A percentile compares a stretch with the other conserved stretches of the same genome.
These are phyloP conservation scores for Didymella keratinophila DNA, from an alignment of 2,329 filamentous ascomycete genomes.

Conservation along the genomic window DNA sequence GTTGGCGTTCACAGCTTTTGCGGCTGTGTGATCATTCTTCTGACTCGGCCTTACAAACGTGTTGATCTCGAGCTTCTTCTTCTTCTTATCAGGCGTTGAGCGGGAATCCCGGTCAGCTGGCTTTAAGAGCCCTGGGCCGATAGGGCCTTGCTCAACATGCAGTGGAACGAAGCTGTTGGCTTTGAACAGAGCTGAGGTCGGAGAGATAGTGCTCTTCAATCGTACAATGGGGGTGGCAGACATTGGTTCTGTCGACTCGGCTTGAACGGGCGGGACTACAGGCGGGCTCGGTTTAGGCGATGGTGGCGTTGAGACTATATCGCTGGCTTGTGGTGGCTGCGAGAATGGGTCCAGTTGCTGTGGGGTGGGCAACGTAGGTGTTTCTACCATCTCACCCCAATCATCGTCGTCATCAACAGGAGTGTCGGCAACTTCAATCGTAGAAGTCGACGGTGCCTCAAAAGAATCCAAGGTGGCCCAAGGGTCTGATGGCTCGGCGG, in stretches of 20 bases:
- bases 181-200: constrained; percentile 45
- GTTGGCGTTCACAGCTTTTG: background rate
- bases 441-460: constrained; percentile 23
- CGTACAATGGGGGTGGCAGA: constrained; percentile 44
- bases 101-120: constrained; percentile 26
- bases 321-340: constrained; percentile 18
- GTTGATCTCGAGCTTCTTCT: constrained; percentile 4
- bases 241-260: constrained; percentile 29
- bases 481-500: constrained; percentile 22
- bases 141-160: constrained; percentile 35
- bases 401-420: constrained; percentile 47
- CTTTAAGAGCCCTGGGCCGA: constrained; percentile 43
- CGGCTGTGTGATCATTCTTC: background rate
- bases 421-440: constrained; percentile 3
- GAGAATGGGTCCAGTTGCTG: constrained; percentile 25
- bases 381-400: constrained; percentile 53
- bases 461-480: constrained; percentile 27
- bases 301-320: constrained; percentile 21
- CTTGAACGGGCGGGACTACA: constrained; percentile 18
- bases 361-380: constrained; percentile 38
- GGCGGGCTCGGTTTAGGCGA: constrained; percentile 24
- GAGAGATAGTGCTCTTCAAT: constrained; percentile 44
- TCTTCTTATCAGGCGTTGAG: constrained; percentile 23
- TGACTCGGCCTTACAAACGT: background rate
- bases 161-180: constrained; percentile 40